phyloP scores from a whole-genome alignment of 805 yeast species.

The Jamesozyma lodderae region DNA sequence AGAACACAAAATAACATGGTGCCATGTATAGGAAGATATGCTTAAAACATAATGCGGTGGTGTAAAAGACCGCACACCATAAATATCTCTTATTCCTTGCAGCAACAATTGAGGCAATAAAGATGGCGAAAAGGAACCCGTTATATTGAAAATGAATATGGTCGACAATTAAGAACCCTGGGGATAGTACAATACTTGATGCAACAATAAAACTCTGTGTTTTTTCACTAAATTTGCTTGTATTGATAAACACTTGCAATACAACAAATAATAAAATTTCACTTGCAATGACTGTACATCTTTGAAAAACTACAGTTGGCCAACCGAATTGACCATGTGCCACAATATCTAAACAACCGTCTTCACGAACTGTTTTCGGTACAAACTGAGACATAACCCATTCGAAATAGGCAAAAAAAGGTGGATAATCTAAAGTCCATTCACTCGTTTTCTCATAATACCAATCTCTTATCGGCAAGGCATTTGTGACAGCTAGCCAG shows the following conservation, averaged over 20 bases:
- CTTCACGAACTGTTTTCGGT: conserved; percentile 50
- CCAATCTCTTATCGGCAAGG: conserved; percentile 72
- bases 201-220: conserved; percentile 61
- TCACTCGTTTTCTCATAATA: conserved; percentile 67
- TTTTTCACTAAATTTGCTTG: conserved; percentile 33
- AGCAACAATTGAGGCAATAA: conserved; percentile 62
- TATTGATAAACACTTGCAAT: conserved; percentile 60
- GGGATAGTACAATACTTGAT: conserved; percentile 73
- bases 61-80: conserved; percentile 58
- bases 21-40: conserved; percentile 90
- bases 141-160: conserved; percentile 97
- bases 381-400: conserved; percentile 67
- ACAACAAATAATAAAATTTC: conserved; percentile 65
- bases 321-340: conserved; percentile 58
- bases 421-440: conserved; percentile 98
- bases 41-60: conserved; percentile 79
- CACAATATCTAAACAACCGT: conserved; percentile 71
- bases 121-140: conserved; percentile 82
- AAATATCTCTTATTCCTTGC: conserved; percentile 53
- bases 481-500: conserved; percentile 87
- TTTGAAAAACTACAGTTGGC: conserved; percentile 77
- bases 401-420: conserved; percentile 94
- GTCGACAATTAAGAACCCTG: conserved; percentile 84
- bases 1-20: conserved; percentile 80
- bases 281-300: conserved; percentile 67